Conservation (phyloP, 108 stramenopile species). For the Skeletonema costatum region DNA sequence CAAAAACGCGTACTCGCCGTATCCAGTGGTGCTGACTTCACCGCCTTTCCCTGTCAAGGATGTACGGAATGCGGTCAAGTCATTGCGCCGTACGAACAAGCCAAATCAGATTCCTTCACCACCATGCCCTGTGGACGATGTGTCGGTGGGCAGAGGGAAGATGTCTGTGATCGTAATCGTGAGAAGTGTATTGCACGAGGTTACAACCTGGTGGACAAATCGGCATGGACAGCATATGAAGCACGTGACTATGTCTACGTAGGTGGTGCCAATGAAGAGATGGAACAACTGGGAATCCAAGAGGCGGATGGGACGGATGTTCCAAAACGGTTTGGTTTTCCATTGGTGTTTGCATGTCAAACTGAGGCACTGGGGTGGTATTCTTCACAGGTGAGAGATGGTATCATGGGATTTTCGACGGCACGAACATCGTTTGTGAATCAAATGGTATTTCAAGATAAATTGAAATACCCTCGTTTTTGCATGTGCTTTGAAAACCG, state of each 20-base stretch:
- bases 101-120: constrained; percentile 31
- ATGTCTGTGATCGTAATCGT: constrained; percentile 30
- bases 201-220: constrained; percentile 28
- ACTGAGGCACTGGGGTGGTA: constrained; percentile 50
- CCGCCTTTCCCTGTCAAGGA: constrained; percentile 54
- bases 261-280: constrained; percentile 35
- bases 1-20: constrained; percentile 49
- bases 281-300: background rate
- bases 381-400: constrained; percentile 52
- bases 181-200: constrained; percentile 18
- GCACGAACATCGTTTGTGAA: constrained; percentile 50
- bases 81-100: constrained; percentile 24
- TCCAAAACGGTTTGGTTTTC: constrained; percentile 38
- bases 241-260: constrained; percentile 47
- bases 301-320: constrained; percentile 23
- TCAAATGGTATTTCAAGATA: constrained; percentile 52
- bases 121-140: constrained; percentile 50
- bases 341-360: constrained; percentile 58
- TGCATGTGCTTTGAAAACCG: constrained; percentile 45
- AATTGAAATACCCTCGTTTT: constrained; percentile 49
- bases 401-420: constrained; percentile 44
- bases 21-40: constrained; percentile 43
- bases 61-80: constrained; percentile 41
- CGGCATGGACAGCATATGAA: constrained; percentile 53
- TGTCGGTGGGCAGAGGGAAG: constrained; percentile 22